Percentiles rank a stretch among this genome's conserved stretches.
Conservation (phyloP, 345 rosid species). For the Salix brachista region DNA sequence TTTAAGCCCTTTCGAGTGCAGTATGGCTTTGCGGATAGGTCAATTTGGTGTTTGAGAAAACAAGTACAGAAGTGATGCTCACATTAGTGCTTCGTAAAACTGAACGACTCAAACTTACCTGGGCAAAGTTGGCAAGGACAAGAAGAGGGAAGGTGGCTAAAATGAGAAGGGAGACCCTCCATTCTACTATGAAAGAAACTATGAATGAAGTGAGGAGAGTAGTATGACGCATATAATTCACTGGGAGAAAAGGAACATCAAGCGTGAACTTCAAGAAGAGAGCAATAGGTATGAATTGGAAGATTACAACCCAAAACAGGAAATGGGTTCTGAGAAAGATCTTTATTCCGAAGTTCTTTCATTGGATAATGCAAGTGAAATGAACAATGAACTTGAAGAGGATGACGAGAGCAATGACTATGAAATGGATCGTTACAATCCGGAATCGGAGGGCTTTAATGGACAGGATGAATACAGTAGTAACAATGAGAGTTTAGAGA, state of each 20-base stretch:
- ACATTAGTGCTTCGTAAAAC: background rate
- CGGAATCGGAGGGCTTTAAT: slow-evolving; percentile 13
- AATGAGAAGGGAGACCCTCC: slow-evolving; percentile 98
- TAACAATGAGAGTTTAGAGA: slow-evolving; percentile 11
- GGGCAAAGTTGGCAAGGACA: slow-evolving; percentile 98
- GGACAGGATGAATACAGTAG: slow-evolving; percentile 6
- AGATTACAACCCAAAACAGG: background rate
- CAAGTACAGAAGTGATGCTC: background rate
- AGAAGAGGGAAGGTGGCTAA: slow-evolving; percentile 91
- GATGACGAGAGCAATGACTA: background rate
- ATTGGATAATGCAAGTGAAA: background rate
- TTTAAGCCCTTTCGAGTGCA: background rate
- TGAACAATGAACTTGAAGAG: background rate
- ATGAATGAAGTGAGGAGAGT: slow-evolving; percentile 93
- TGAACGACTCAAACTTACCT: slow-evolving; percentile 41
- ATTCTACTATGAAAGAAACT: slow-evolving; percentile 93
- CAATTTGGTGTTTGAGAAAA: background rate
- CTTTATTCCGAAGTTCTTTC: background rate
- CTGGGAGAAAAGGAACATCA: slow-evolving; percentile 26
- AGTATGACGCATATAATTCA: slow-evolving; percentile 68
- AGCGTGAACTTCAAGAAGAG: slow-evolving; percentile 14
- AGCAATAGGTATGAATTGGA: background rate
- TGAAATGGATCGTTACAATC: background rate
- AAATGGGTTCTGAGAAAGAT: background rate
- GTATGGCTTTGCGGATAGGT: background rate